Evolutionary conservation across 192 early-diverging fungal genomes (phyloP).

Genomic region (Lunasporangiospora selenospora): DNA sequence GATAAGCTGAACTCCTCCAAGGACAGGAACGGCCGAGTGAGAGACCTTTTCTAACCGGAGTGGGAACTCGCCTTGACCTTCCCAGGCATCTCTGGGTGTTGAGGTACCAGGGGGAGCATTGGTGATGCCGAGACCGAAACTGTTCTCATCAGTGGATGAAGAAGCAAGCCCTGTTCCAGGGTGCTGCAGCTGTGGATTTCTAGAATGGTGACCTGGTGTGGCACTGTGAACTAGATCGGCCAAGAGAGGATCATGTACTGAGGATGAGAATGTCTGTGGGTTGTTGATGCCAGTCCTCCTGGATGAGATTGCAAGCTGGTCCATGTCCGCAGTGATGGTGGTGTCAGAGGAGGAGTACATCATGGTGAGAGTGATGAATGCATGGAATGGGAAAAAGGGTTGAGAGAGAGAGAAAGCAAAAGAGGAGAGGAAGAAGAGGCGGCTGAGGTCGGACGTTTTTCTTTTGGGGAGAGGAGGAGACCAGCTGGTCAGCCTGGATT

Average conservation of each 20-base stretch:
- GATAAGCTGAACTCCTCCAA: conserved; percentile 15
- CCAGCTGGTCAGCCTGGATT: too few relatives aligned
- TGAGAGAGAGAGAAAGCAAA: background rate
- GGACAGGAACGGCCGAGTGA: background rate
- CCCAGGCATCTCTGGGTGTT: conserved; percentile 26
- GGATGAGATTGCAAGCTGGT: too few relatives aligned
- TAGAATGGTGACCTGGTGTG: background rate
- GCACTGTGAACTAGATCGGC: background rate
- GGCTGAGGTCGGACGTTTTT: too few relatives aligned
- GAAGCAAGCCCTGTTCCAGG: background rate
- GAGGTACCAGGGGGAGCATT: background rate
- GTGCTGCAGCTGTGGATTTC: conserved; percentile 2
- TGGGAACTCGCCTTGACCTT: conserved; percentile 37
- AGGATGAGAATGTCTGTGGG: conserved; percentile 1
- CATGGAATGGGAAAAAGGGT: background rate
- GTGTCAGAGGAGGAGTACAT: conserved; percentile 4
- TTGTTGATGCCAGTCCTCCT: conserved; percentile 13
- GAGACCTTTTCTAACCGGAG: conserved; percentile 15
- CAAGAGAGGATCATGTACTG: background rate
- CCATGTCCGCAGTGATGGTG: too few relatives aligned
- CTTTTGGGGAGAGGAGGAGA: too few relatives aligned
- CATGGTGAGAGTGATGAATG: background rate
- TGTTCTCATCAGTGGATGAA: conserved; percentile 2
- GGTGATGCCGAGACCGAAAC: too few relatives aligned
- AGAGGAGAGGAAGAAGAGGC: background rate